These are phyloP conservation scores for Chlamydomonas applanata DNA, from an alignment of 139 green algal genomes.

Conservation along the genomic window DNA sequence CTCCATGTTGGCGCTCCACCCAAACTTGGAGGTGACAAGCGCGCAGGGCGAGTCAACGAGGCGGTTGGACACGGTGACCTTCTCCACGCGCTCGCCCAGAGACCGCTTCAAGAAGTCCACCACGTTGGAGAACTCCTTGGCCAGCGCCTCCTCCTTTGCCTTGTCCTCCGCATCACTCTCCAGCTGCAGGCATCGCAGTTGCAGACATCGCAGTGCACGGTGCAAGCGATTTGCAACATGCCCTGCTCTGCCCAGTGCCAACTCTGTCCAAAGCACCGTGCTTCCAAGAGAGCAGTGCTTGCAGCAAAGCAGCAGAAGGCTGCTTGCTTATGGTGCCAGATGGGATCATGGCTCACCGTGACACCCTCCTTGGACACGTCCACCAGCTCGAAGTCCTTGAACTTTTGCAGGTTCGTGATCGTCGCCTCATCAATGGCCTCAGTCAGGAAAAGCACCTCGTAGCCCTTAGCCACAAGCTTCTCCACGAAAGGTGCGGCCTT, in stretches of 20 bases:
- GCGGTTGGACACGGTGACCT: conserved; percentile 63
- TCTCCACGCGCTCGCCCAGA: conserved; percentile 64
- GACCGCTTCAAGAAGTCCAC: conserved; percentile 85
- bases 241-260: too few species aligned
- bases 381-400: conserved; percentile 79
- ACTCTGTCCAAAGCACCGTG: too few species aligned
- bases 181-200: conserved; percentile 55
- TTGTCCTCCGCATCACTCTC: conserved; percentile 56
- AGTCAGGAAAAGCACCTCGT: conserved; percentile 93
- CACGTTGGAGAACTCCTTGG: conserved; percentile 66
- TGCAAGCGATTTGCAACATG: too few species aligned
- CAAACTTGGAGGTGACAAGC: conserved; percentile 95
- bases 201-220: too few species aligned
- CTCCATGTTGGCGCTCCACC: conserved; percentile 98
- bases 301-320: too few species aligned
- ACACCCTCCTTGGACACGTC: conserved; percentile 94
- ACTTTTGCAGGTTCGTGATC: conserved; percentile 81
- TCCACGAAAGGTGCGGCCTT: conserved; percentile 84
- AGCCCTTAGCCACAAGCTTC: conserved; percentile 72
- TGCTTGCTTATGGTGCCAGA: too few species aligned
- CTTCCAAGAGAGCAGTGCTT: too few species aligned
- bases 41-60: conserved; percentile 89
- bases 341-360: conserved; percentile 10
- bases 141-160: conserved; percentile 36
- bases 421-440: conserved; percentile 96